Evolutionary conservation across 140 eudicot species (phyloP).

Genomic region (Oenanthe javanica): DNA sequence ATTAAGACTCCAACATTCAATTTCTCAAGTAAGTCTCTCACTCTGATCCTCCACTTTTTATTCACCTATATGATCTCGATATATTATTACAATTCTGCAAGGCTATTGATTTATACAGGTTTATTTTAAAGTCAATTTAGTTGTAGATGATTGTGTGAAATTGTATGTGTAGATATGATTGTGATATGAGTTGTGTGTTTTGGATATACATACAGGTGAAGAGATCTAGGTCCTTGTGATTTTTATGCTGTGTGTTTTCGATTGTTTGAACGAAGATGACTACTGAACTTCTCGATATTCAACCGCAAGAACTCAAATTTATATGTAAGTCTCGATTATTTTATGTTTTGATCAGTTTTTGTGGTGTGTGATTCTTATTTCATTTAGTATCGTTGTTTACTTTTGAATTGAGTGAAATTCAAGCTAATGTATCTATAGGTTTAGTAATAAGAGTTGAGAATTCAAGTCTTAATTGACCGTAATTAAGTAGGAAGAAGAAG

Average conservation of each 20-base stretch:
- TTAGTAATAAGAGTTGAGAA: not conserved
- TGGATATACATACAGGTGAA: slow-evolving; percentile 11
- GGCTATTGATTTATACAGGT: not conserved
- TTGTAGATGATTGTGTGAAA: not conserved
- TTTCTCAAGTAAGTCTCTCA: not conserved
- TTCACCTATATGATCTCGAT: not conserved
- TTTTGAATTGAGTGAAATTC: not conserved
- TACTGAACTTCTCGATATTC: slow-evolving; percentile 36
- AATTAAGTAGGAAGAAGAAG: not conserved
- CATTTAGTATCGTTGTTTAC: no score
- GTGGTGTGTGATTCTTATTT: not conserved
- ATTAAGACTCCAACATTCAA: not conserved
- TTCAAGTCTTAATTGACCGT: not conserved
- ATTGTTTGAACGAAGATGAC: slow-evolving; percentile 23
- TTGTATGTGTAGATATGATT: not conserved
- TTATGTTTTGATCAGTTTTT: not conserved
- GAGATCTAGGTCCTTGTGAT: slow-evolving; percentile 1
- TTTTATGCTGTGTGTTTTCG: slow-evolving; percentile 1
- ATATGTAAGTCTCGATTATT: slow-evolving; percentile 24
- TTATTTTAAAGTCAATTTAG: no score
- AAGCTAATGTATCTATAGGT: not conserved
- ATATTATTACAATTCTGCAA: no score
- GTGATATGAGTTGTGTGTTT: not conserved
- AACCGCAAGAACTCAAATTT: slow-evolving; percentile 44
- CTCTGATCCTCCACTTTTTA: not conserved